Evolutionary conservation across 1,284 basidiomycete species (phyloP).

Genomic region (Ustilago bromivora): DNA sequence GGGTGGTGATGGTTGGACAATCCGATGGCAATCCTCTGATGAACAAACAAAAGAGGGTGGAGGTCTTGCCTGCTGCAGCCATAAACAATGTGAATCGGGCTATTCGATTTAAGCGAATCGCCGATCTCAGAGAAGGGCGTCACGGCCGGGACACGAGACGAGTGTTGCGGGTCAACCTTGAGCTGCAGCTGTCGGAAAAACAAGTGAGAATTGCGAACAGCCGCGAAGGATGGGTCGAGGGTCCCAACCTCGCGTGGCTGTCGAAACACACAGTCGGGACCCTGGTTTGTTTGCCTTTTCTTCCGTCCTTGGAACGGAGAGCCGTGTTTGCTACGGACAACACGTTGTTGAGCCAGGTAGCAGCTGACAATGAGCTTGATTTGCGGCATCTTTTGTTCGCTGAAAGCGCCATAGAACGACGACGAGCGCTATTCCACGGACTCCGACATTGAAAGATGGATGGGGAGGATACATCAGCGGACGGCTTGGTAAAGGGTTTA

Average conservation of each 20-base stretch:
- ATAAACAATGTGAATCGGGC: not conserved
- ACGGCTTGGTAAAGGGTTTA: not conserved
- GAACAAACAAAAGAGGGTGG: not conserved
- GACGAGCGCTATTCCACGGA: not conserved
- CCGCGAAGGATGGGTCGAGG: constrained; percentile 1
- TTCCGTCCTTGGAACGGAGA: not conserved
- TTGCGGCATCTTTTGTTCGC: not conserved
- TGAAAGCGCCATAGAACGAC: not conserved
- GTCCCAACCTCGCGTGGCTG: constrained; percentile 13
- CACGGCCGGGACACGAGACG: not conserved
- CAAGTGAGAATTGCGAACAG: constrained; percentile 1
- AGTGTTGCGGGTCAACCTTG: not conserved
- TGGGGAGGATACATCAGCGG: not conserved
- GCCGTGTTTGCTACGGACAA: not conserved
- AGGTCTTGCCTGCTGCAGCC: not conserved
- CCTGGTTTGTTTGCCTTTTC: not conserved
- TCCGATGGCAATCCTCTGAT: not conserved
- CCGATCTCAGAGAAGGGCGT: not conserved
- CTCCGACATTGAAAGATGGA: not conserved
- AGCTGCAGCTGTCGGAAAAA: constrained; percentile 24
- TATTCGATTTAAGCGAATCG: not conserved
- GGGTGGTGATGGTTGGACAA: not conserved
- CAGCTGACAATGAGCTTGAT: too few species aligned
- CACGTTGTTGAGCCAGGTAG: too few species aligned
- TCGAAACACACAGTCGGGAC: not conserved